Evolutionary conservation across 2,329 filamentous ascomycete species (phyloP).

Genomic region (Ascochyta lentis): DNA sequence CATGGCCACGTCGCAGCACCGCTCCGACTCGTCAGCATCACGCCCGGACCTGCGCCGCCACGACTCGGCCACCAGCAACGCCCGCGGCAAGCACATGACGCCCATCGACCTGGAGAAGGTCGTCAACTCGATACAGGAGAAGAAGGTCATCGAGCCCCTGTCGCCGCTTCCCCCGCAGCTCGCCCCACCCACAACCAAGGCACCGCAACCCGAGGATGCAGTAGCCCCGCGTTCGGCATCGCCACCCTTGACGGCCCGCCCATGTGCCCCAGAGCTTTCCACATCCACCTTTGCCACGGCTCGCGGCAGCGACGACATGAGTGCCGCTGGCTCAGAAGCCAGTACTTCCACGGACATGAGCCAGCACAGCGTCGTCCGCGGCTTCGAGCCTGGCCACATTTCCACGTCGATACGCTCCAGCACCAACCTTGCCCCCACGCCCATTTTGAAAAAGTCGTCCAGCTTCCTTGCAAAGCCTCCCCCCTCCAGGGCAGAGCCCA

Average conservation of each 20-base stretch:
- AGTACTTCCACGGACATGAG: conserved; percentile 69
- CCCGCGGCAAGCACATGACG: conserved; percentile 86
- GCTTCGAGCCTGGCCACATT: conserved; percentile 80
- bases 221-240: conserved; percentile 48
- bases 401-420: conserved; percentile 72
- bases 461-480: conserved; percentile 39
- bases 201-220: conserved; percentile 15
- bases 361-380: conserved; percentile 77
- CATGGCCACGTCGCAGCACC: conserved; percentile 55
- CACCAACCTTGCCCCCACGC: conserved; percentile 63
- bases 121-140: conserved; percentile 89
- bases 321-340: conserved; percentile 60
- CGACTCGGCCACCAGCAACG: conserved; percentile 73
- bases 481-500: conserved; percentile 43
- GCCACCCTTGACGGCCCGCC: conserved; percentile 49
- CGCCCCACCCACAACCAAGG: conserved; percentile 26
- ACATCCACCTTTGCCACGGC: conserved; percentile 61
- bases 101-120: conserved; percentile 92
- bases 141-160: conserved; percentile 69
- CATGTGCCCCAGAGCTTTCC: conserved; percentile 65
- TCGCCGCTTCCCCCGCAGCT: conserved; percentile 55
- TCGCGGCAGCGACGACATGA: conserved; percentile 51
- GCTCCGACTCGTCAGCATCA: conserved; percentile 59
- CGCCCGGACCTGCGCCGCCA: conserved; percentile 72
- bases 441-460: conserved; percentile 64